phyloP scores from a whole-genome alignment of 371 early-diverging fungal genomes.

The Mucor piriformis region DNA sequence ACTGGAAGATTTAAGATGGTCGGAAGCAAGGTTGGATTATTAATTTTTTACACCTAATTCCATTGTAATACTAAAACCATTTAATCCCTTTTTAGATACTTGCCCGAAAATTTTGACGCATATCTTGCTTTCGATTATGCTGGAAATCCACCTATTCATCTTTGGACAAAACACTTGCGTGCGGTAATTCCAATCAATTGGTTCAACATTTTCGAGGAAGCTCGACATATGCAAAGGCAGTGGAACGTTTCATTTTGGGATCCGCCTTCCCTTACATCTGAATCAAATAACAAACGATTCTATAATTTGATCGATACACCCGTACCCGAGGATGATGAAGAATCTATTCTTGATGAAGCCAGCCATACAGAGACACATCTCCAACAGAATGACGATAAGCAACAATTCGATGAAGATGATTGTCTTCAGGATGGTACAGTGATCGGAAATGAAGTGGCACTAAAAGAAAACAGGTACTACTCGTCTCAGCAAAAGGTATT shows the following conservation, averaged over 20 bases:
- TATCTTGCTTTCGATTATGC: conserved; percentile 49
- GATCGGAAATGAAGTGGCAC: neutral
- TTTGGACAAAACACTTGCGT: conserved; percentile 40
- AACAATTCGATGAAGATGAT: neutral
- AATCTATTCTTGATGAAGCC: neutral
- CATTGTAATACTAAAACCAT: neutral
- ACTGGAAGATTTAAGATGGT: conserved; percentile 41
- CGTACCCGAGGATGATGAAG: neutral
- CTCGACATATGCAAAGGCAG: conserved; percentile 41
- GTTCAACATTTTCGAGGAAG: conserved; percentile 54
- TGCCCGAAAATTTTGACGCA: conserved; percentile 50
- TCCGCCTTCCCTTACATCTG: neutral
- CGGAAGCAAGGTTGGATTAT: conserved; percentile 37
- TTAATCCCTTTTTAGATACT: conserved; percentile 23
- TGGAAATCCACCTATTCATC: conserved; percentile 48
- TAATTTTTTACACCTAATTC: neutral
- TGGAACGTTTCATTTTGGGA: conserved; percentile 25
- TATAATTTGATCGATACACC: neutral
- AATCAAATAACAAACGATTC: neutral
- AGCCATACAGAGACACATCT: neutral
- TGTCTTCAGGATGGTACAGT: neutral
- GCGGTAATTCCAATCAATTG: conserved; percentile 42
- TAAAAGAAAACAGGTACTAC: neutral
- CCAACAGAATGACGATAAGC: neutral
- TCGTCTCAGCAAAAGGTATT: neutral